Conservation (phyloP, 2,329 filamentous ascomycete species). For the Fusarium chaquense region DNA sequence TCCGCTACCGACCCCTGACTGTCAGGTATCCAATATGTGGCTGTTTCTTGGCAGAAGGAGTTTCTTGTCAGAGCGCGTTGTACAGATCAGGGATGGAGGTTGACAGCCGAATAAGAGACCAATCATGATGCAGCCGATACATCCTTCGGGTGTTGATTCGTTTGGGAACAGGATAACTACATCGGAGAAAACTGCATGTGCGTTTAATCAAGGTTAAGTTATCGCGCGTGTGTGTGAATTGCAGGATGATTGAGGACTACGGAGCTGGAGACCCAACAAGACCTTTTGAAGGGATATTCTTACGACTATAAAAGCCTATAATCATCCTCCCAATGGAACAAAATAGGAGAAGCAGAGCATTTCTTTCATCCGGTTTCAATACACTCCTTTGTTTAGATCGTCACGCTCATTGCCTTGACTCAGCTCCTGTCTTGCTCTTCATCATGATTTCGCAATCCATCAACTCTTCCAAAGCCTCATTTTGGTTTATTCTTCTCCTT, state of each 20-base stretch:
- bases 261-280: background rate
- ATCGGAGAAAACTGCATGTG: conserved; percentile 9
- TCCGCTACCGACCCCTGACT: background rate
- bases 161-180: conserved; percentile 3
- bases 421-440: conserved; percentile 9
- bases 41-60: conserved; percentile 29
- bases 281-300: too few relatives aligned
- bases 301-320: conserved; percentile 26
- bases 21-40: background rate
- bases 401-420: conserved; percentile 24
- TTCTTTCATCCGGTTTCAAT: background rate
- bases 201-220: conserved; percentile 30
- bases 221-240: conserved; percentile 22
- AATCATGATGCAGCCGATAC: conserved; percentile 39
- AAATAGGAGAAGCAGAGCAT: background rate
- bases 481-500: conserved; percentile 24
- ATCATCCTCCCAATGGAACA: background rate
- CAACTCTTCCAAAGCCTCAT: conserved; percentile 8
- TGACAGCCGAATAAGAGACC: conserved; percentile 31
- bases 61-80: conserved; percentile 24
- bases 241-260: background rate
- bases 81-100: conserved; percentile 26
- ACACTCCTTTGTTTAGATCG: conserved; percentile 14
- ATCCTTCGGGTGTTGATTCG: conserved; percentile 32
- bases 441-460: conserved; percentile 24